Base-by-base conservation (phyloP, 495 filamentous ascomycete species). In the Neurospora hispaniola region DNA sequence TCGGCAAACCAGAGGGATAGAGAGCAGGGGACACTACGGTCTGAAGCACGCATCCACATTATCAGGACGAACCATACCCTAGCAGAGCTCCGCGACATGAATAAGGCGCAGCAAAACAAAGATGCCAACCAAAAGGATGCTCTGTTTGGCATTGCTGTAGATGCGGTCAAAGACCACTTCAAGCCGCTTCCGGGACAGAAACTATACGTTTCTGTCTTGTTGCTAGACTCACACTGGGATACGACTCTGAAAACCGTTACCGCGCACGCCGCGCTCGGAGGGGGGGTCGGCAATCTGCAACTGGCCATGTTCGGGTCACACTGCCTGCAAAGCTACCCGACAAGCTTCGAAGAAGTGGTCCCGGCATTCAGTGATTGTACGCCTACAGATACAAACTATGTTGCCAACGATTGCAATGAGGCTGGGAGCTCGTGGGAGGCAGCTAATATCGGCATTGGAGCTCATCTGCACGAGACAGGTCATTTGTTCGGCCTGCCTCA, bases 241-340 rank as follows among this genome's bases (percentile, higher is more conserved):
- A 89, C 86, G 9, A 79, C 81, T 16, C 80, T 86, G 9, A 90
- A 92, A 73, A 87, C 86, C 0, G 89, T 96, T 31, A 89, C 88
- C 6, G 93, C 90, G 5, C 94, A 98, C 81, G 94, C 94, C 8
- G 93, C 93, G 4, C 81, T 96, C 16, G 86, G 86, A 6, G 92
- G 91, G 4, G 86, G 82, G 23, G 84, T 84, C 42, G 91, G 87
- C 39, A 88, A 92, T 70, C 85, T 97, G 71, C 90, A 94, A 62
- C 86, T 97, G 74, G 94, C 89, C 6, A 91, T 97, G 42, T 97
- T 96, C 78, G 94, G 94, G 23, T 97, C 94, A 6, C 94, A 97
- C 77, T 89, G 89, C 74, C 85, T 97, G 48, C 93, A 97, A 73
- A 94, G 90, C 78, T 97, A 96, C 77, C 94, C 94, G 1, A 85